phyloP scores from a whole-genome alignment of 139 green algal species.

The Asterochloris sp. region DNA sequence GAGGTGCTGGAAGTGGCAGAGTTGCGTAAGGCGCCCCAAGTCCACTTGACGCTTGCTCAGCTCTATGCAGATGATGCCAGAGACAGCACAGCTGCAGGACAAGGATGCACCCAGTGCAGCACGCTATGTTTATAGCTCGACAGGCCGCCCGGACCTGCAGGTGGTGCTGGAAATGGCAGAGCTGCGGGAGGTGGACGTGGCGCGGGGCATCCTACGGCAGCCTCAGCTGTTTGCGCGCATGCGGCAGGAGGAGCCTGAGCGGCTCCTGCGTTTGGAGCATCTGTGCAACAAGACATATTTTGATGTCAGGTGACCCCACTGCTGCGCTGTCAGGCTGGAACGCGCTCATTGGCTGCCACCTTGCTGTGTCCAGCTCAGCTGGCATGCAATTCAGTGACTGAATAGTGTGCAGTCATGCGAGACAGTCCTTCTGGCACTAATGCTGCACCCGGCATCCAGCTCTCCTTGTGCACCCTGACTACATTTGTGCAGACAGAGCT shows the following conservation, averaged over 20 bases:
- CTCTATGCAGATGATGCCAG: neutral
- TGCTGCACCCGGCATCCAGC: neutral
- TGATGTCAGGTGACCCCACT: constrained; percentile 44
- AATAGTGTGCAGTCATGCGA: neutral
- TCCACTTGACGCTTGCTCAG: no score
- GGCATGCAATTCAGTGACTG: neutral
- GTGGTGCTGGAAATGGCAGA: constrained; percentile 96
- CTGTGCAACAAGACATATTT: constrained; percentile 74
- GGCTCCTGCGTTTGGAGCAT: constrained; percentile 82
- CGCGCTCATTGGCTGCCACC: neutral
- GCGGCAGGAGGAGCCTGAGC: constrained; percentile 81
- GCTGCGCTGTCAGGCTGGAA: neutral
- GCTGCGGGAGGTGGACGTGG: constrained; percentile 88
- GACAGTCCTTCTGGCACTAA: neutral
- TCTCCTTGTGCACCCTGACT: no score
- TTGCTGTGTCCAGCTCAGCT: neutral
- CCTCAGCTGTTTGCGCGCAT: constrained; percentile 79
- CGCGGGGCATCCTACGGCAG: constrained; percentile 85
- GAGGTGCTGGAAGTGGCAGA: no score
- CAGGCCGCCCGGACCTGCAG: constrained; percentile 33
- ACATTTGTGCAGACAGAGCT: no score
- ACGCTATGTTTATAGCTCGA: neutral
- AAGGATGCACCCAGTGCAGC: neutral
- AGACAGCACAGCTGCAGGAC: no score
- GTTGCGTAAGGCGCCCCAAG: no score